phyloP scores from a whole-genome alignment of 2,329 filamentous ascomycete genomes.

The Colletotrichum sp. region DNA sequence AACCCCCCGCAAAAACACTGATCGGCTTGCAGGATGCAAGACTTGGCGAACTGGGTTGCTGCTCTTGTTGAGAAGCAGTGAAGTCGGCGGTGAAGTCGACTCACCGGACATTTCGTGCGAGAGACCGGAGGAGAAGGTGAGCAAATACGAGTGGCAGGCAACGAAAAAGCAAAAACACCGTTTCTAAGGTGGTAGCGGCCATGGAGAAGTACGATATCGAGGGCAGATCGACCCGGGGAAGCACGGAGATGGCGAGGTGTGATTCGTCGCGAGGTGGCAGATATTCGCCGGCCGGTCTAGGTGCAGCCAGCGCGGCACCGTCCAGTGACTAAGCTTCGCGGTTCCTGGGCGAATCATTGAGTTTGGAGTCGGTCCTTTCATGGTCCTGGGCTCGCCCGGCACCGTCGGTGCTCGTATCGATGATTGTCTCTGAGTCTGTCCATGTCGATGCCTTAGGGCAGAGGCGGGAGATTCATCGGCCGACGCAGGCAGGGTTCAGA shows the following conservation, averaged over 20 bases:
- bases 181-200: neutral
- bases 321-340: neutral
- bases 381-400: neutral
- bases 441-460: neutral
- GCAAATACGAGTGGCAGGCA: neutral
- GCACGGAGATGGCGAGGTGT: neutral
- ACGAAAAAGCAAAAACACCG: neutral
- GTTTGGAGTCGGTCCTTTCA: neutral
- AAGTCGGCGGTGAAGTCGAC: conserved; percentile 3
- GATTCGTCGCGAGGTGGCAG: neutral
- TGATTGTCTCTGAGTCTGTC: neutral
- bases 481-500: neutral
- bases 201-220: neutral
- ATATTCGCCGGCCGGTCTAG: neutral
- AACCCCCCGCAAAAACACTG: neutral
- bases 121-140: neutral
- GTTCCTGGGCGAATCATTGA: neutral
- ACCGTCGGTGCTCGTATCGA: neutral
- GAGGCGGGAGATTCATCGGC: neutral
- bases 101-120: neutral
- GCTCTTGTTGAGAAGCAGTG: neutral
- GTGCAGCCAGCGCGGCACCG: neutral
- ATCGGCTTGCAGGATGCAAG: neutral
- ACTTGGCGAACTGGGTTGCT: neutral
- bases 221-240: neutral